Evolutionary conservation across 768 basidiomycete genomes (phyloP), one percentile per base, ranked within the genome.

Genomic region (Boletales sp.): DNA sequence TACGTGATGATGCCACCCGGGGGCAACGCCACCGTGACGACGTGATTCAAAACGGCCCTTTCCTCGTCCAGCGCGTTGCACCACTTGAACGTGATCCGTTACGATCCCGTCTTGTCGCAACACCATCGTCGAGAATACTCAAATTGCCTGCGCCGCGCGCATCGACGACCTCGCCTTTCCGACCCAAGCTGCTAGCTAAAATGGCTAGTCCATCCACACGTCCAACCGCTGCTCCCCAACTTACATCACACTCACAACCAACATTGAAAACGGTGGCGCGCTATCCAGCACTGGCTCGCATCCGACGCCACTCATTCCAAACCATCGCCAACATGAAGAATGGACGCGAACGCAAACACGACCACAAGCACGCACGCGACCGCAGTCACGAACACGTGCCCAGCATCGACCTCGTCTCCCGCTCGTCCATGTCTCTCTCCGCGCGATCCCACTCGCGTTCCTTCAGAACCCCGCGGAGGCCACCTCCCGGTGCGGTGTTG

Each of bases 381-480:
- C 25, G 25, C 25, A 28, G 25, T 28, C 25, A 7, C 25, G 25
- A 7, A 38, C 41, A 35, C 18, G 54, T 61, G 1, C 65, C 63
- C 7, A 57, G 57, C 41, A 4, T 69, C 13, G 61, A 67, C 39
- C 57, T 66, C 12, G 53, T 55, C 15, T 35, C 56, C 8, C 35
- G 55, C n/a, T 57, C 62, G 0, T 49, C 59, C 34, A n/a, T 14
- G 3, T 63, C 60, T 25, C 25, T 28, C 25, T 28, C 25, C 7
- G 25, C 25, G 5, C 44, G 51, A 7, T 55, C 63, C 2, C 42
- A 46, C 14, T 53, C 54, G 11, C 37, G 7, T 11, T 57, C 62
- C 17, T 56, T 21, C 10, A 33, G 35, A 14, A 49, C 28, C 3
- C 13, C 49, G 8, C 67, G 62, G 11, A 51, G 50, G 48, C 63